Evolutionary conservation across 306 rosid species (phyloP).

Genomic region (Herpetospermum pedunculosum): DNA sequence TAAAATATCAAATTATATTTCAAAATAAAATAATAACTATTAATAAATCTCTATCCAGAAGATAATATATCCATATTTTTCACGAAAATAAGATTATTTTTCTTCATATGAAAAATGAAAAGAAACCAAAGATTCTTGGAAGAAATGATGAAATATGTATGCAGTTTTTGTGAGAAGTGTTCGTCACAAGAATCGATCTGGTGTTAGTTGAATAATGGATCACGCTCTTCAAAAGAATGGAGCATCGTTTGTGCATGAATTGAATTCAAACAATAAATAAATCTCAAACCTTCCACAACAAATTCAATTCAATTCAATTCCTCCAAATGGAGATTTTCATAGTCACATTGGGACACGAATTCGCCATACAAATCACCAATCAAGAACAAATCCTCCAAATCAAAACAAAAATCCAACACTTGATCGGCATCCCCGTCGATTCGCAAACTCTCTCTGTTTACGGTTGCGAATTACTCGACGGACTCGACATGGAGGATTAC

Average conservation of each 20-base stretch:
- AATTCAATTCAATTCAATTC: too few relatives aligned
- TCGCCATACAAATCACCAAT: conserved; percentile 38
- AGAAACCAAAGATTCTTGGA: neutral
- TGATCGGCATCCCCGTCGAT: conserved; percentile 39
- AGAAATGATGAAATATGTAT: neutral
- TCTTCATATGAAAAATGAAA: neutral
- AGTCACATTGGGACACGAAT: conserved; percentile 26
- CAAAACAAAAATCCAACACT: conserved; percentile 64
- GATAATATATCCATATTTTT: too few relatives aligned
- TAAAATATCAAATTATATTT: too few relatives aligned
- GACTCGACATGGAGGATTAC: conserved; percentile 84
- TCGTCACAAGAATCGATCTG: conserved; percentile 8
- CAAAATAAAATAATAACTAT: too few relatives aligned
- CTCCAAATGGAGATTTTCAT: conserved; percentile 26
- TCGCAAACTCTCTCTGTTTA: conserved; percentile 51
- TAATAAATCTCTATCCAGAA: too few relatives aligned
- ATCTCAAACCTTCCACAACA: neutral
- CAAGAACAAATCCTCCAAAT: conserved; percentile 54
- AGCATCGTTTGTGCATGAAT: conserved; percentile 12
- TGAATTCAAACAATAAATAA: conserved; percentile 5
- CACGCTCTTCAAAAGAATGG: conserved; percentile 10
- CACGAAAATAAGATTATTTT: too few relatives aligned
- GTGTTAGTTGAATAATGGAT: conserved; percentile 6
- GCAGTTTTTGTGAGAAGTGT: neutral
- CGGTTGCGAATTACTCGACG: conserved; percentile 78